phyloP scores from a whole-genome alignment of 179 eudicot species.

The Actinidia arguta region DNA sequence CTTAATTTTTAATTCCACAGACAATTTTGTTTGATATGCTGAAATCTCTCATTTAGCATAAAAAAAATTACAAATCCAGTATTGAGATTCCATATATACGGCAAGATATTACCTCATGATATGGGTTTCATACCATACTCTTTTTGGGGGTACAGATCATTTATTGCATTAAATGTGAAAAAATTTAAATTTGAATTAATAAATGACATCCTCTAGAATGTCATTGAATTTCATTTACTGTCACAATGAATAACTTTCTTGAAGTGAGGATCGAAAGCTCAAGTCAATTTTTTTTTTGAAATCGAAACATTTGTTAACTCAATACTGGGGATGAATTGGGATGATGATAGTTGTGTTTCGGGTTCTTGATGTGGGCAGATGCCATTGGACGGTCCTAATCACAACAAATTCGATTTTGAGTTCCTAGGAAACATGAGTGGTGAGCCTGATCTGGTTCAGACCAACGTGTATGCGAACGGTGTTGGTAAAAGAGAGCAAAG shows the following conservation, averaged over 20 bases:
- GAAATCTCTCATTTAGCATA: too few species aligned
- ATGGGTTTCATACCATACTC: too few species aligned
- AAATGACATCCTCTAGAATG: slow-evolving; percentile 68
- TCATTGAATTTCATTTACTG: slow-evolving; percentile 2
- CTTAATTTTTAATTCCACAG: too few species aligned
- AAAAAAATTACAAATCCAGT: too few species aligned
- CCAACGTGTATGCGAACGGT: slow-evolving; percentile 82
- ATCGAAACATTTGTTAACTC: background rate
- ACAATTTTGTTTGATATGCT: too few species aligned
- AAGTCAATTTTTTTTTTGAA: background rate
- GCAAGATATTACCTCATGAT: too few species aligned
- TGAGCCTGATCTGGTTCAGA: slow-evolving; percentile 81
- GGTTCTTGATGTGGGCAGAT: slow-evolving; percentile 43
- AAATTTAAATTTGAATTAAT: too few species aligned
- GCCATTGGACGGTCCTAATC: slow-evolving; percentile 84
- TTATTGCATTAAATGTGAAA: too few species aligned
- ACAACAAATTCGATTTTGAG: slow-evolving; percentile 89
- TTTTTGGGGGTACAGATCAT: too few species aligned
- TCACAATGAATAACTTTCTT: background rate
- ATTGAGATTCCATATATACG: too few species aligned
- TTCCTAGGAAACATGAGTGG: slow-evolving; percentile 83
- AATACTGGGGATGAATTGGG: too few species aligned
- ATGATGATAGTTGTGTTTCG: background rate
- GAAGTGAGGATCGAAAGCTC: too few species aligned
- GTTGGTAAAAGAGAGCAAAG: slow-evolving; percentile 89